These are phyloP conservation scores for Protea cynaroides DNA, from an alignment of 164 flowering plant species.

Conservation along the genomic window DNA sequence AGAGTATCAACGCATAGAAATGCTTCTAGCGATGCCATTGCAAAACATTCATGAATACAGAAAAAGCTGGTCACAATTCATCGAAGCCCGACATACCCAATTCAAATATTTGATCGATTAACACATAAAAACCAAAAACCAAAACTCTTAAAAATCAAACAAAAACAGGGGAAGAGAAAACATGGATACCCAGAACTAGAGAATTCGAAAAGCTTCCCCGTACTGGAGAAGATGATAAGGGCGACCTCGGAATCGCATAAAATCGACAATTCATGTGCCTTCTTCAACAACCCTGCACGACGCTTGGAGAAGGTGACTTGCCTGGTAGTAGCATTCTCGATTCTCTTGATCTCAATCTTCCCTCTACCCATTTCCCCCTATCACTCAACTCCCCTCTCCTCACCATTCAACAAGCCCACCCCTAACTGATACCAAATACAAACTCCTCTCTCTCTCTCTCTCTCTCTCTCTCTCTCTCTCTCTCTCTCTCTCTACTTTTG, in stretches of 20 bases:
- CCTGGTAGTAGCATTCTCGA: conserved; percentile 70
- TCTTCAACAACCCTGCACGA: conserved; percentile 67
- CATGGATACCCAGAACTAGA: conserved; percentile 47
- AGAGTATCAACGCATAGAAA: too few relatives aligned
- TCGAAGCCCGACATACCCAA: too few relatives aligned
- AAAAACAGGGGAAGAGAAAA: conserved; percentile 1
- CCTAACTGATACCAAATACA: too few relatives aligned
- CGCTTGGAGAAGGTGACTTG: conserved; percentile 88
- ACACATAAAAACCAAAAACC: too few relatives aligned
- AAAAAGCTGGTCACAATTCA: too few relatives aligned
- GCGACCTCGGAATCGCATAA: conserved; percentile 82
- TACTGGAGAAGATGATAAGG: conserved; percentile 68
- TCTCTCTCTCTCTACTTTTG: conserved; percentile 4
- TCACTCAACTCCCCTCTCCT: neutral
- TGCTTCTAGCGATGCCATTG: too few relatives aligned
- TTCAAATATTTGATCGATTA: too few relatives aligned
- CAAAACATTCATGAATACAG: too few relatives aligned
- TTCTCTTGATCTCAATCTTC: conserved; percentile 82
- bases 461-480: conserved; percentile 7
- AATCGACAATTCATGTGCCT: conserved; percentile 60
- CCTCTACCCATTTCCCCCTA: conserved; percentile 56
- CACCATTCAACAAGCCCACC: neutral
- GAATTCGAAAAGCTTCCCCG: conserved; percentile 75
- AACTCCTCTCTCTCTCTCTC: conserved; percentile 9
- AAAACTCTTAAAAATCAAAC: too few relatives aligned